Evolutionary conservation across 2,329 filamentous ascomycete species (phyloP), one percentile per base, ranked within the genome.

Genomic region (Trichophyton rubrum): DNA sequence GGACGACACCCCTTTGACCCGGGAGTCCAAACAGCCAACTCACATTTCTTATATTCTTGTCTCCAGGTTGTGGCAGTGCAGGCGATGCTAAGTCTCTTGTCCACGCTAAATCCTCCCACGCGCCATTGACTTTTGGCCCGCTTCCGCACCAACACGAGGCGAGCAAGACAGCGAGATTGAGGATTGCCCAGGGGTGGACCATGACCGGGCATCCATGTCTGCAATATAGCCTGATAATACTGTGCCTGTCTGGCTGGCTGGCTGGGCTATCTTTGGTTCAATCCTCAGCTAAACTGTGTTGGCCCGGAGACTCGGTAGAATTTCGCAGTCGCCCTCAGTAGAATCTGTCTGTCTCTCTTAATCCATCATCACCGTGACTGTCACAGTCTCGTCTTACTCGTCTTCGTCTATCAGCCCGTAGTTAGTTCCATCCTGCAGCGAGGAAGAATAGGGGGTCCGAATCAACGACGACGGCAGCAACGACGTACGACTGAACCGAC

Each of bases 61-160:
- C 51, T 20, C 51, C 27, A 30, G 51, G 22, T 20, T 55, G 51
- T 55, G 51, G 51, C 51, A 55, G 51, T 55, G 51, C 51, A 53
- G 49, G n/a, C 49, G 27, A 30, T 30, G 27, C 27, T 30, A 30
- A 30, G 17, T 30, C 49, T 53, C 22, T 33, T 30, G 27, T 30
- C 27, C 49, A 55, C 51, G 51, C 51, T 55, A 55, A 35, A 55
- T 33, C 51, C 51, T 55, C 30, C 40, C 24, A 35, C 51, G 51
- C 51, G 51, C 51, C 51, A 55, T 55, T 55, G 51, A 55, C 51
- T 55, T 30, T 55, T 35, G 11, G 45, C 22, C 45, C 22, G 45
- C 20, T 51, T 51, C 51, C 24, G 51, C 17, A 27, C 27, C 27
- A 55, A 35, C 33, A 55, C 15, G 27, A 47, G 43, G 43, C n/a